These are phyloP conservation scores for Rhodomyrtus psidioides DNA, from an alignment of 441 rosid species.

Conservation along the genomic window DNA sequence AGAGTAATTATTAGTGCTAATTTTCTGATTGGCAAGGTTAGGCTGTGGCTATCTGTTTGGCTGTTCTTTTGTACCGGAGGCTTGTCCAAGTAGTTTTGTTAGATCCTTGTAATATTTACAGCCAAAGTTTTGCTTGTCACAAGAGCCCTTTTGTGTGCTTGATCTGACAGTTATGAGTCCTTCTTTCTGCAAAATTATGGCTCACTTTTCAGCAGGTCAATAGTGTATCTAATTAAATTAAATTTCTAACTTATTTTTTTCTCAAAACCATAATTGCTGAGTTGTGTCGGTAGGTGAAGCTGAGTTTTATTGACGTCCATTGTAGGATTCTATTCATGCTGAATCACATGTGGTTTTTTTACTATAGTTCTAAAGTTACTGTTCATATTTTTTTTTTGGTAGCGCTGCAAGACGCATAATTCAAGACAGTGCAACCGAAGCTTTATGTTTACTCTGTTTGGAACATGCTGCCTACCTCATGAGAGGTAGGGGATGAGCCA, in stretches of 20 bases:
- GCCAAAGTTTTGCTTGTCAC: not conserved
- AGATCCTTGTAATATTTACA: not conserved
- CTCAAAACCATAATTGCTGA: not conserved
- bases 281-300: not conserved
- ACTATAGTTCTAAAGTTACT: not conserved
- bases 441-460: constrained; percentile 25
- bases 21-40: not conserved
- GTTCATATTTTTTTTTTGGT: constrained; percentile 19
- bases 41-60: not conserved
- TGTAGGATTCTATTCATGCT: not conserved
- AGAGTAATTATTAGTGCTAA: not conserved
- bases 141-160: not conserved
- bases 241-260: not conserved
- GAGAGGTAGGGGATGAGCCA: constrained; percentile 34
- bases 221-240: not conserved
- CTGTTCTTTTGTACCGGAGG: not conserved
- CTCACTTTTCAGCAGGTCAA: not conserved
- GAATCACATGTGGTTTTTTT: not conserved
- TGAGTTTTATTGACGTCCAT: not conserved
- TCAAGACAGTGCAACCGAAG: constrained; percentile 31
- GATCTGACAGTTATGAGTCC: not conserved
- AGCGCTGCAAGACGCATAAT: constrained; percentile 20
- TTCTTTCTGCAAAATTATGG: not conserved
- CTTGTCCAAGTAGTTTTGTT: not conserved
- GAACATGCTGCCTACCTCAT: constrained; percentile 40